phyloP scores from a whole-genome alignment of 345 rosid species.

The Garcia nutans region DNA sequence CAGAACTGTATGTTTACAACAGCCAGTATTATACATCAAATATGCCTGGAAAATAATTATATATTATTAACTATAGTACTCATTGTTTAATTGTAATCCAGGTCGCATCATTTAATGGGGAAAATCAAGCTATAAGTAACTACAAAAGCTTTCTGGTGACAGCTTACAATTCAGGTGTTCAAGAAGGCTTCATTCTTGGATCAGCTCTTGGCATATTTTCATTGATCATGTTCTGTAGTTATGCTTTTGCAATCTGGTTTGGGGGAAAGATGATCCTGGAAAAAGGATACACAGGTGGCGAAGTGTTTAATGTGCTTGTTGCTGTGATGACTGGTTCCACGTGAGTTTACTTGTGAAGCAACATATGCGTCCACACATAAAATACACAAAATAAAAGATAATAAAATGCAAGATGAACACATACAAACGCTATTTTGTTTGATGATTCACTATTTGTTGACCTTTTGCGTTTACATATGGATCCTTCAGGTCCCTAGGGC shows the following conservation, averaged over 20 bases:
- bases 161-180: slow-evolving; percentile 50
- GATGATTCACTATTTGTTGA: background rate
- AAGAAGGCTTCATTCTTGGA: slow-evolving; percentile 56
- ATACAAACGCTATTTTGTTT: too few relatives aligned
- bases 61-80: background rate
- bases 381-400: background rate
- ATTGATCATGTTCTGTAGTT: slow-evolving; percentile 43
- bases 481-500: slow-evolving; percentile 71
- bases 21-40: background rate
- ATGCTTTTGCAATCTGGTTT: slow-evolving; percentile 56
- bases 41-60: background rate
- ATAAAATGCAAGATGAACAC: background rate
- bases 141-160: slow-evolving; percentile 46
- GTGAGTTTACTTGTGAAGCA: slow-evolving; percentile 34
- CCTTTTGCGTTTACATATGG: background rate
- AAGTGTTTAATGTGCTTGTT: slow-evolving; percentile 46
- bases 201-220: slow-evolving; percentile 42
- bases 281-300: slow-evolving; percentile 61
- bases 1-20: slow-evolving; percentile 52
- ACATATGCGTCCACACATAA: background rate
- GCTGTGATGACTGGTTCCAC: slow-evolving; percentile 65
- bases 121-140: slow-evolving; percentile 46
- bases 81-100: slow-evolving; percentile 6
- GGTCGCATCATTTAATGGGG: slow-evolving; percentile 76
- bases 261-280: slow-evolving; percentile 56